These are phyloP conservation scores for Populus euphratica DNA, from an alignment of 345 rosid species.

Conservation along the genomic window DNA sequence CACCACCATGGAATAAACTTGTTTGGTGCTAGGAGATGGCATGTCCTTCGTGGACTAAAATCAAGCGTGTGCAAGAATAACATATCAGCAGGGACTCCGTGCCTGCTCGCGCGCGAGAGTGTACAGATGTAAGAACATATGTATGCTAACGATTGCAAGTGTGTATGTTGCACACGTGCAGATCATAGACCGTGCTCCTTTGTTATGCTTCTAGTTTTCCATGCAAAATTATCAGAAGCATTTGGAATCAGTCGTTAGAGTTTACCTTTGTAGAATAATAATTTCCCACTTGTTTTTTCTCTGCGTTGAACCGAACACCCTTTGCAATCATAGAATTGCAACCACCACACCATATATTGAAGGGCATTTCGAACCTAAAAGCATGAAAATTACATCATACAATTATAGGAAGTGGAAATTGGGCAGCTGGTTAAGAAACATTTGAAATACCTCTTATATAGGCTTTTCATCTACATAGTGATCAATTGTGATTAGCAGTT, in stretches of 20 bases:
- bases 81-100: background rate
- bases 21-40: background rate
- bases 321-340: constrained; percentile 94
- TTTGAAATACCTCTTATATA: background rate
- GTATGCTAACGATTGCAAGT: background rate
- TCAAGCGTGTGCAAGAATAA: background rate
- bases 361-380: constrained; percentile 95
- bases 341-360: constrained; percentile 94
- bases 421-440: background rate
- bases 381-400: background rate
- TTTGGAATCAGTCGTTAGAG: background rate
- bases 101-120: fast-evolving
- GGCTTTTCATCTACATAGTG: background rate
- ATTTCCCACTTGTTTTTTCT: constrained; percentile 97
- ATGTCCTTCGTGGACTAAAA: background rate
- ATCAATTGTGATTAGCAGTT: background rate
- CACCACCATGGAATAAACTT: background rate
- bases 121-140: background rate
- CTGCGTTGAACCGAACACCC: constrained; percentile 97
- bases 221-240: background rate
- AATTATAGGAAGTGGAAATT: background rate
- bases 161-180: background rate
- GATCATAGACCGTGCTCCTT: background rate
- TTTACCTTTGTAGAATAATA: constrained; percentile 93
- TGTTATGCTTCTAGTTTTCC: background rate